phyloP scores from a whole-genome alignment of 345 rosid genomes.

The Barbarea vulgaris region DNA sequence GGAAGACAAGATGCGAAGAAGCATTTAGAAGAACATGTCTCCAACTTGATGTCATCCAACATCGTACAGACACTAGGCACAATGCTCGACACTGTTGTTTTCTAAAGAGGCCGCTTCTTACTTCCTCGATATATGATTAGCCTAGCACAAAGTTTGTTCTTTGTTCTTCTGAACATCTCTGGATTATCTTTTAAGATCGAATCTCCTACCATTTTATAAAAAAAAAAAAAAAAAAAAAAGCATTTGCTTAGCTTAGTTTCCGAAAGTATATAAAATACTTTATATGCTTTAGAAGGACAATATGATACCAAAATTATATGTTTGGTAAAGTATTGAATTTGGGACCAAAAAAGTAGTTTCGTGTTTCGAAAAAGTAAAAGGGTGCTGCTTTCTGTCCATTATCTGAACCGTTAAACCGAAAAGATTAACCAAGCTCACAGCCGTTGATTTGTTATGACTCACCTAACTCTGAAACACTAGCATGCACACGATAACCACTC shows the following conservation, averaged over 20 bases:
- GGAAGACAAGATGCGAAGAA: constrained; percentile 99
- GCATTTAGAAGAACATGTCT: constrained; percentile 94
- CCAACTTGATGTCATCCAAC: constrained; percentile 98
- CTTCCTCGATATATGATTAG: too few relatives aligned
- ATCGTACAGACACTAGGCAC: constrained; percentile 96
- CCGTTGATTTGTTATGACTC: constrained; percentile 14
- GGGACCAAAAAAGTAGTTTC: neutral
- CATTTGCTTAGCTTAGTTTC: too few relatives aligned
- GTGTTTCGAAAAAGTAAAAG: constrained; percentile 14
- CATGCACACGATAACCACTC: neutral
- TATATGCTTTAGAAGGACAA: neutral
- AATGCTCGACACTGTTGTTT: constrained; percentile 96
- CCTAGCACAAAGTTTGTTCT: too few relatives aligned
- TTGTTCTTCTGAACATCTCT: too few relatives aligned
- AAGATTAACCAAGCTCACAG: neutral
- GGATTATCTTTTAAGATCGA: too few relatives aligned
- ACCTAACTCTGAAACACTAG: neutral
- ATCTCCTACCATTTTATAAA: too few relatives aligned
- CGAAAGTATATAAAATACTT: too few relatives aligned
- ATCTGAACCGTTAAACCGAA: constrained; percentile 16
- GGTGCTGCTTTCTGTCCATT: neutral
- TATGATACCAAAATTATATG: constrained; percentile 30
- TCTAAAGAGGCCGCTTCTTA: constrained; percentile 47
- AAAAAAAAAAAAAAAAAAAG: too few relatives aligned
- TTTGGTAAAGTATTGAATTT: constrained; percentile 31